Conservation (phyloP, 352 stramenopile species). For the Phytophthora ramorum region DNA sequence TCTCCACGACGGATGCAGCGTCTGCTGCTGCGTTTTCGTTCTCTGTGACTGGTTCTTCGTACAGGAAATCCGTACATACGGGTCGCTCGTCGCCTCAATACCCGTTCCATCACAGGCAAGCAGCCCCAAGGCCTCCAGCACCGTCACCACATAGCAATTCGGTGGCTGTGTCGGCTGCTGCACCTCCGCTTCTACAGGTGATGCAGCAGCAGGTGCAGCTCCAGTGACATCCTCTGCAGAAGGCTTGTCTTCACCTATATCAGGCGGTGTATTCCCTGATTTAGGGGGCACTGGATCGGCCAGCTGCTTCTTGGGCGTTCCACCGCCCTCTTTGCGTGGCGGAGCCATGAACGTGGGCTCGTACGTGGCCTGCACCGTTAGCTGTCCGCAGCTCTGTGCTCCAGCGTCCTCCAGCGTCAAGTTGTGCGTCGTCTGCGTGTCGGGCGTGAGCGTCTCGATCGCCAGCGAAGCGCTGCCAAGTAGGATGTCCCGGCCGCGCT, state of each 20-base stretch:
- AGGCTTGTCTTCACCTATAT: slow-evolving; percentile 19
- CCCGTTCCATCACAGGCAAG: slow-evolving; percentile 63
- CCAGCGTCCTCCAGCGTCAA: slow-evolving; percentile 31
- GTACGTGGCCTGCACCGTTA: slow-evolving; percentile 52
- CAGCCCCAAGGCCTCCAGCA: slow-evolving; percentile 66
- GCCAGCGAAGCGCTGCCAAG: slow-evolving; percentile 48
- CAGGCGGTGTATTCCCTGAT: background rate
- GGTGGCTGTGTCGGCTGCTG: slow-evolving; percentile 17
- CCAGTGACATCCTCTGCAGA: background rate
- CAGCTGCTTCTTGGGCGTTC: slow-evolving; percentile 11
- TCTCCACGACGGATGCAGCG: slow-evolving; percentile 67
- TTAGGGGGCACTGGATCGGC: slow-evolving; percentile 5
- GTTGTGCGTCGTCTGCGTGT: slow-evolving; percentile 45
- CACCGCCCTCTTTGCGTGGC: slow-evolving; percentile 8
- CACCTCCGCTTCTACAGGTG: background rate
- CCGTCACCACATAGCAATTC: slow-evolving; percentile 74
- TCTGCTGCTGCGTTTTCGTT: slow-evolving; percentile 73
- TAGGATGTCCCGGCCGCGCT: slow-evolving; percentile 44
- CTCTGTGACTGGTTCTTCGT: slow-evolving; percentile 63
- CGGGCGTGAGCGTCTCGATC: slow-evolving; percentile 42
- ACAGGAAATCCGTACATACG: slow-evolving; percentile 65
- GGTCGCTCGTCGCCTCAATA: slow-evolving; percentile 67
- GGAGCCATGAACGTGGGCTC: slow-evolving; percentile 50
- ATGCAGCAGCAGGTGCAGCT: background rate
- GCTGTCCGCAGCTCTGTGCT: slow-evolving; percentile 39